Percentiles rank a stretch among this genome's conserved stretches.
These are phyloP conservation scores for Dacryopinax primogenitus DNA, from an alignment of 768 basidiomycete species.

Conservation along the genomic window DNA sequence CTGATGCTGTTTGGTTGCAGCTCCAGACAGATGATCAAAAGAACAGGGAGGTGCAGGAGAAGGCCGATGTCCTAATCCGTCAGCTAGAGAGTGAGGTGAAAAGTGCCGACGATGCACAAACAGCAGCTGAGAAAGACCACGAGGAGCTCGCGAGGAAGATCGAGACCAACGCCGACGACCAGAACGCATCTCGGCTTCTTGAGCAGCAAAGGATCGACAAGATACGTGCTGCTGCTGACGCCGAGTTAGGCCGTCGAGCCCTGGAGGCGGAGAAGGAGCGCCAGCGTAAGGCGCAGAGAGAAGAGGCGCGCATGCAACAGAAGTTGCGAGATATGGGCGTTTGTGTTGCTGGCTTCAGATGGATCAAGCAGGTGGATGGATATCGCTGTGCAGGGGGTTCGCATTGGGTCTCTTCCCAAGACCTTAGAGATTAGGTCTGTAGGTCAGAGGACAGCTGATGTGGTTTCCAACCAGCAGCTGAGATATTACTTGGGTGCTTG, in stretches of 20 bases:
- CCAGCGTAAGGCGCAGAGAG: slow-evolving; percentile 22
- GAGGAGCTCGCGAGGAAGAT: slow-evolving; percentile 5
- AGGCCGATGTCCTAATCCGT: slow-evolving; percentile 8
- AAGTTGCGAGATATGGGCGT: slow-evolving; percentile 38
- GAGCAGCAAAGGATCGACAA: neutral
- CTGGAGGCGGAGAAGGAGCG: slow-evolving; percentile 21
- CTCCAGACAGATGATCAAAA: slow-evolving; percentile 30
- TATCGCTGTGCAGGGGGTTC: slow-evolving; percentile 39
- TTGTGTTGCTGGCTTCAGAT: slow-evolving; percentile 36
- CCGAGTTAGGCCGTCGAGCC: neutral
- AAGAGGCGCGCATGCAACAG: slow-evolving; percentile 35
- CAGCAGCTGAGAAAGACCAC: slow-evolving; percentile 21
- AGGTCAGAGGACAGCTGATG: no score
- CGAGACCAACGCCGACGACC: neutral
- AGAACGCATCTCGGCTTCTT: neutral
- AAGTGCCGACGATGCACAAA: slow-evolving; percentile 16
- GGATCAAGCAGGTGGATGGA: slow-evolving; percentile 32
- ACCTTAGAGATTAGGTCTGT: no score
- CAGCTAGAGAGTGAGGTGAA: slow-evolving; percentile 9
- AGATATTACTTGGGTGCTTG: no score
- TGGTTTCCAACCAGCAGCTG: no score
- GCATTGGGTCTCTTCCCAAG: slow-evolving; percentile 34
- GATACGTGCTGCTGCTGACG: neutral
- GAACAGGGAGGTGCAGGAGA: slow-evolving; percentile 20
- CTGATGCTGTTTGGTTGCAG: slow-evolving; percentile 40